phyloP scores from a whole-genome alignment of 1,139 yeast species.

The Kodamaea derodonti region DNA sequence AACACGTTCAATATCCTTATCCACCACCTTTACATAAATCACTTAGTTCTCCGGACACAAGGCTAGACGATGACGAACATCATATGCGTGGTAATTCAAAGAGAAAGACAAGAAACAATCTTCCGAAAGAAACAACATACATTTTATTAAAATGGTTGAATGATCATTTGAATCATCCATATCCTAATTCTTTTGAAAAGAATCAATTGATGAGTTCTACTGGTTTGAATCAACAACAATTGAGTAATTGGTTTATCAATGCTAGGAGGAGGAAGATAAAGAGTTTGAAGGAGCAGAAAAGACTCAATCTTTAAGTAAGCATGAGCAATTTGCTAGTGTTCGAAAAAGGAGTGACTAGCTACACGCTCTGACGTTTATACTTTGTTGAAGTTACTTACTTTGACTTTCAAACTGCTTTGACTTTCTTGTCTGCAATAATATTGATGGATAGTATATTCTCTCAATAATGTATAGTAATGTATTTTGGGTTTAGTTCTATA shows the following conservation, averaged over 20 bases:
- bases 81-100: constrained; percentile 11
- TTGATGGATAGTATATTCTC: too few species aligned
- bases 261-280: constrained; percentile 84
- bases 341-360: neutral
- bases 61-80: constrained; percentile 5
- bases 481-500: too few species aligned
- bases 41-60: constrained; percentile 2
- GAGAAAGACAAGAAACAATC: constrained; percentile 63
- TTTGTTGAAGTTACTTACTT: too few species aligned
- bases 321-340: neutral
- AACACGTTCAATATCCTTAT: constrained; percentile 2
- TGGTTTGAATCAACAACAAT: constrained; percentile 85
- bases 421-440: too few species aligned
- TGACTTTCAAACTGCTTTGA: too few species aligned
- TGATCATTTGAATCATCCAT: constrained; percentile 85
- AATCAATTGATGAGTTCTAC: constrained; percentile 74
- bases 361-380: too few species aligned
- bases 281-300: constrained; percentile 38
- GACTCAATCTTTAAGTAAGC: constrained; percentile 17
- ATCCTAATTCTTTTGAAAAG: constrained; percentile 90
- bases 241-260: constrained; percentile 95
- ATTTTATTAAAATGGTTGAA: constrained; percentile 80
- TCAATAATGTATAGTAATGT: too few species aligned
- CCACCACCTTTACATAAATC: constrained; percentile 1
- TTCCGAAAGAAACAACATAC: constrained; percentile 86